A percentile compares a stretch with the other conserved stretches of the same genome.
Conservation (phyloP, 2,329 filamentous ascomycete species). For the Colletotrichum sp. region DNA sequence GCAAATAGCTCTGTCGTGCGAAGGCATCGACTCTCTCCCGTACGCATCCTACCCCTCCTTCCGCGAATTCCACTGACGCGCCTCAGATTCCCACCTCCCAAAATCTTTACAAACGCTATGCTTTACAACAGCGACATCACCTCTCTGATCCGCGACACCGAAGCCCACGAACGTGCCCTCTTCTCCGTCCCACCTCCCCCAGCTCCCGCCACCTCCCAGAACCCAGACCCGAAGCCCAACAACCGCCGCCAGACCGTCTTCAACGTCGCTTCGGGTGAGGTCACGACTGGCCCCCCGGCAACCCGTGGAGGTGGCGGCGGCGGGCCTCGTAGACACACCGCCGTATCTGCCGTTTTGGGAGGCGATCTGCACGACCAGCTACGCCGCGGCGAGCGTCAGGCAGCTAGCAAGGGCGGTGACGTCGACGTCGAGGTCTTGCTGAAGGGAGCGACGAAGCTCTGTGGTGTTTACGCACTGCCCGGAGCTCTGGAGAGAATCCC, state of each 20-base stretch:
- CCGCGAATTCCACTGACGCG: constrained; percentile 20
- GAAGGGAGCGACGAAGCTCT: constrained; percentile 87
- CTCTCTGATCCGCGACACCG: constrained; percentile 90
- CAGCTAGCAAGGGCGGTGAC: constrained; percentile 64
- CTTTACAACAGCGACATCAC: constrained; percentile 92
- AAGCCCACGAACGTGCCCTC: constrained; percentile 90
- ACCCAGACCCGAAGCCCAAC: constrained; percentile 45
- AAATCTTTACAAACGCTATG: constrained; percentile 93
- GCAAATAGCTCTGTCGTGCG: constrained; percentile 78
- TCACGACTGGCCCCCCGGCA: constrained; percentile 56
- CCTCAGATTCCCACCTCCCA: constrained; percentile 82
- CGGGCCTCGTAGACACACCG: constrained; percentile 74
- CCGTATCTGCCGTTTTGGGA: constrained; percentile 88
- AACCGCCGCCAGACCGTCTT: constrained; percentile 68
- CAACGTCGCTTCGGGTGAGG: constrained; percentile 67
- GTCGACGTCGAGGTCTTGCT: constrained; percentile 88
- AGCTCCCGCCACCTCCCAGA: constrained; percentile 43
- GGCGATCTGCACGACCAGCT: constrained; percentile 86
- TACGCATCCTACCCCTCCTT: constrained; percentile 42
- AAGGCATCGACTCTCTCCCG: constrained; percentile 78
- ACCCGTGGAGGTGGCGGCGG: constrained; percentile 18
- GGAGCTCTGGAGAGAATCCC: constrained; percentile 81
- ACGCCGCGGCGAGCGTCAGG: constrained; percentile 54
- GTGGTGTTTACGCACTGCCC: constrained; percentile 82
- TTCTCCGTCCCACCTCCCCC: constrained; percentile 85